Base-by-base conservation (phyloP, 768 basidiomycete species). In the Boletellus emodensis region DNA sequence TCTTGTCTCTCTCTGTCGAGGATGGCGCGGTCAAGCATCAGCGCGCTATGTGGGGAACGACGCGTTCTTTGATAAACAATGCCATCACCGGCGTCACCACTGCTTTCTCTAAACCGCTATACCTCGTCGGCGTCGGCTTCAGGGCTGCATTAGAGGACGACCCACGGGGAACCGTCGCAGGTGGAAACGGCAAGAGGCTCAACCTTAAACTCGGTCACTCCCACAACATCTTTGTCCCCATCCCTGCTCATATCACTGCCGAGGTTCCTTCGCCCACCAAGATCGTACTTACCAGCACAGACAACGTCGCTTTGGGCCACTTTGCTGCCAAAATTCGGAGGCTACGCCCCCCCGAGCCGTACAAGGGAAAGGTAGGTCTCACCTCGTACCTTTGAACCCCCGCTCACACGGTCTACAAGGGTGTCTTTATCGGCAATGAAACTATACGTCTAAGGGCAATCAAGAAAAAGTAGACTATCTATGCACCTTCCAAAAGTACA, bases 111-210 rank as follows among this genome's bases (percentile, higher is more conserved):
- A 77, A 90, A 9, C 85, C 91, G 13, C 68, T 99, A 14, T 86
- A 85, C 62, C 81, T 99, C 54, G 94, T 97, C 54, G 95, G 95
- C 15, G 93, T 99, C 32, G 94, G 95, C 2, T 99, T 92, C 73
- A 79, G 95, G 61, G 94, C 85, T 8, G 82, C 82, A 3, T 68
- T 97, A 50, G 95, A 99, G 72, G 78, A 80, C 10, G 87, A 90
- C 61, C 87, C 89, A 17, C 70, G 85, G 30, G 84, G 78, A 22
- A 76, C 75, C 45, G 55, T 70, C 18, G 72, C 79, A 43, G 84
- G 82, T 36, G 75, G 79, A 49, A 80, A 73, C 37, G 83, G 84
- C 20, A 72, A 83, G 67, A 73, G 87, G 46, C 71, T 98, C 46
- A 90, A 86, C 66, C 84, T 98, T 80, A 94, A 94, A 71, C 78